These are phyloP conservation scores for Phytophthora quininea DNA, from an alignment of 352 stramenopile species.

Conservation along the genomic window DNA sequence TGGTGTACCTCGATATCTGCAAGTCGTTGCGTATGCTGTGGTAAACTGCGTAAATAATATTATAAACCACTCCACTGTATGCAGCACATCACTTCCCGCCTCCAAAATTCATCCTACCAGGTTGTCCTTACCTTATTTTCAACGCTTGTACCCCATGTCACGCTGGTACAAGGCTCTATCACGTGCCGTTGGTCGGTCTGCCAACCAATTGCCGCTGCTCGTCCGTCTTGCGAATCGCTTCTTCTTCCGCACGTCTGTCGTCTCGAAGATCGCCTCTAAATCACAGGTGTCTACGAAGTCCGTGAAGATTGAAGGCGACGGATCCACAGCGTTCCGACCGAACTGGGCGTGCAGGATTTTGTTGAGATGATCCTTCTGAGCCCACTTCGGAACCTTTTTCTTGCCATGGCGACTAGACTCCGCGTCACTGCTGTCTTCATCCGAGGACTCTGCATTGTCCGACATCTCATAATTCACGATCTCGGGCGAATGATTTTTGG, in stretches of 20 bases:
- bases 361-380: constrained; percentile 76
- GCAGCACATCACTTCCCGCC: constrained; percentile 4
- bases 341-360: constrained; percentile 74
- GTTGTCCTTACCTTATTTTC: constrained; percentile 41
- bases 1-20: background rate
- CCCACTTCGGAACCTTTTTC: constrained; percentile 86
- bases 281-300: constrained; percentile 88
- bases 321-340: constrained; percentile 72
- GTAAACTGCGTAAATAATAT: constrained; percentile 48
- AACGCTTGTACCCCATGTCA: constrained; percentile 83
- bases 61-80: constrained; percentile 29
- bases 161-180: constrained; percentile 84
- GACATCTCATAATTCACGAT: constrained; percentile 79
- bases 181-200: constrained; percentile 72
- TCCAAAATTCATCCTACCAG: constrained; percentile 13
- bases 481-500: constrained; percentile 32
- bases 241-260: constrained; percentile 73
- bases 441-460: constrained; percentile 74
- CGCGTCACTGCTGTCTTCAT: constrained; percentile 42
- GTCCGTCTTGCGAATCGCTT: constrained; percentile 79
- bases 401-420: constrained; percentile 55
- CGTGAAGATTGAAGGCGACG: constrained; percentile 77
- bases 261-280: constrained; percentile 84
- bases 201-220: constrained; percentile 88
- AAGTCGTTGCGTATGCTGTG: constrained; percentile 27